Evolutionary conservation across 129 eudicot genomes (phyloP), one percentile per base, ranked within the genome.

Genomic region (Artemisia annua): DNA sequence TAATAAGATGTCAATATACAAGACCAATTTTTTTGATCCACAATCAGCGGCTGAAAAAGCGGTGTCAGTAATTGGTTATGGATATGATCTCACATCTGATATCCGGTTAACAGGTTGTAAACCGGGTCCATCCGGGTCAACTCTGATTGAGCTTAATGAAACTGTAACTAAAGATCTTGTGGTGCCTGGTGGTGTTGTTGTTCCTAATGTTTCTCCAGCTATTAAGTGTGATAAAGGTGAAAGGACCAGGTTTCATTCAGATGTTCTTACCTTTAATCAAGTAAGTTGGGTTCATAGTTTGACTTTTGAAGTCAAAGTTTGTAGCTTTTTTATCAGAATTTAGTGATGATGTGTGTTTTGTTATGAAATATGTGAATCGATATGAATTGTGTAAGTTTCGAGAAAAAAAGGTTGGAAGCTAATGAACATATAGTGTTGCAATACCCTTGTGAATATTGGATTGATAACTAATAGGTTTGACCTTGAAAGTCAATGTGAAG

Each of bases 161-260:
- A 81, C 69, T 49, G 32, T 30, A 43, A 85, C 59, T 13, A 83
- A 83, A 75, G 96, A 94, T 67, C 72, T 94, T 70, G 83, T 85
- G 13, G 79, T 94, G 13, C 97, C 97, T 7, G 90, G 97, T 10
- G 92, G 91, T 20, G 81, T 85, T 50, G 85, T 90, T 16, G 96
- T 94, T 16, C 56, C 78, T 1, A 63, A 77, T 71, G 96, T 85
- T 1, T 77, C 96, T 10, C 60, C 84, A 65, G 69, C 91, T 66
- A 94, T 90, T 51, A 89, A 85, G 86, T 90, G 96, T 70, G 98
- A 88, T 72, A 94, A 90, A 87, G 98, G 97, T n/a, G 98, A 94
- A 69, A 95, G 98, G 46, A 94, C 91, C n/a, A 78, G 98, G 83
- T 90, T 94, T 51, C 87, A 85, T 73, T 90, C 98, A 63, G 98